Evolutionary conservation across 768 basidiomycete genomes (phyloP).

Genomic region (Neoboletus subvelutipes): DNA sequence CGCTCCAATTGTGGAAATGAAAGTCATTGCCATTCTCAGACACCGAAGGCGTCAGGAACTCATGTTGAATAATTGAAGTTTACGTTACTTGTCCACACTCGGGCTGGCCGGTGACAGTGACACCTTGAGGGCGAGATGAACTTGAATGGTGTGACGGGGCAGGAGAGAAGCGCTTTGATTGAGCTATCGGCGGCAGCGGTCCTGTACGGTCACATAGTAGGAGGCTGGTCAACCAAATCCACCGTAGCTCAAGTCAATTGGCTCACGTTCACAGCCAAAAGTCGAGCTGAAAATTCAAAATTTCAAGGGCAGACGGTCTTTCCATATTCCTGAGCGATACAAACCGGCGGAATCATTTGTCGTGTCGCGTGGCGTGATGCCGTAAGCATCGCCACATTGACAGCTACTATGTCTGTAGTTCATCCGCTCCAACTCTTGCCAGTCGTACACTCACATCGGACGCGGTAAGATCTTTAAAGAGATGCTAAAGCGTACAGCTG

Average conservation of each 20-base stretch:
- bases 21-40: neutral
- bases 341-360: neutral
- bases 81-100: neutral
- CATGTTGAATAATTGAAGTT: neutral
- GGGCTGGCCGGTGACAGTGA: neutral
- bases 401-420: neutral
- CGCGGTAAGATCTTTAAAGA: neutral
- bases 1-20: neutral
- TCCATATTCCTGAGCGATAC: neutral
- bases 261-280: neutral
- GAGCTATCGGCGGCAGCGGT: too few relatives aligned
- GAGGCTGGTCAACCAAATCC: too few relatives aligned
- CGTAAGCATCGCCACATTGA: neutral
- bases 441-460: neutral
- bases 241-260: too few relatives aligned
- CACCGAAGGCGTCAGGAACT: neutral
- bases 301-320: too few relatives aligned
- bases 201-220: too few relatives aligned
- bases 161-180: neutral
- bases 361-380: neutral
- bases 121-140: neutral
- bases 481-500: neutral
- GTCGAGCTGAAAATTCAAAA: too few relatives aligned
- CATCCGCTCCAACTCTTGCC: too few relatives aligned
- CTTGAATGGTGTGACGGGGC: neutral